phyloP scores from a whole-genome alignment of 1,284 basidiomycete genomes.

The Ganoderma leucocontextum region DNA sequence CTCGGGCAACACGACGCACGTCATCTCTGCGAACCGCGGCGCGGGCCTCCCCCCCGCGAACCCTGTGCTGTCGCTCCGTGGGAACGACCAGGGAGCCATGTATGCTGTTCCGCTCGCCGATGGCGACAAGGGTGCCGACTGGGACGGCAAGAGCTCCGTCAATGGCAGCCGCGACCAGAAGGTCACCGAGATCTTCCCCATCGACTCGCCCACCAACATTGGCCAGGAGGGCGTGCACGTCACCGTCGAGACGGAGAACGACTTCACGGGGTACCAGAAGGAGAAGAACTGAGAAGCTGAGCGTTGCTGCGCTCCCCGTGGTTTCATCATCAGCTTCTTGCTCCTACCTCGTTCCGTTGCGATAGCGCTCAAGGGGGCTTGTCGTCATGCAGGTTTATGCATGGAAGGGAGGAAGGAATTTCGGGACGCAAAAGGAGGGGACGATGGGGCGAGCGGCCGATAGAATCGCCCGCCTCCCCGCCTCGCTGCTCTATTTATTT shows the following conservation, averaged over 20 bases:
- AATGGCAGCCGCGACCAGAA: constrained; percentile 54
- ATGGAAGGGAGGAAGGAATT: neutral
- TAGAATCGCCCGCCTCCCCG: neutral
- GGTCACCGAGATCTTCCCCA: constrained; percentile 42
- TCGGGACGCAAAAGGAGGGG: constrained; percentile 7
- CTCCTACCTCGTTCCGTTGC: neutral
- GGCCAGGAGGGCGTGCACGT: constrained; percentile 42
- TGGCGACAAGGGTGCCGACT: constrained; percentile 60
- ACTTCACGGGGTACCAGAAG: constrained; percentile 32
- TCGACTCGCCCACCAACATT: constrained; percentile 29
- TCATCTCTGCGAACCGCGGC: constrained; percentile 53
- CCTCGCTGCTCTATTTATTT: constrained; percentile 11
- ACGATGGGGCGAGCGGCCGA: neutral
- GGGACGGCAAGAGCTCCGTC: constrained; percentile 64
- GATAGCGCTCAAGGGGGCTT: too few relatives aligned
- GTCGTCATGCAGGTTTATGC: neutral
- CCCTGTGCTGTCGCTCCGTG: constrained; percentile 46
- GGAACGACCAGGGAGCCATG: constrained; percentile 43
- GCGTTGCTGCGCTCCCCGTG: constrained; percentile 1
- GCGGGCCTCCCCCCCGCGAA: constrained; percentile 30
- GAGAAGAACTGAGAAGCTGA: constrained; percentile 28
- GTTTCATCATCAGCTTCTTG: neutral
- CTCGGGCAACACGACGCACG: constrained; percentile 49
- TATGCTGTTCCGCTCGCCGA: constrained; percentile 74
- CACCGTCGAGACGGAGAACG: constrained; percentile 46